These are phyloP conservation scores for Aspergillus pseudoviridinutans DNA, from an alignment of 2,329 filamentous ascomycete species.

Conservation along the genomic window DNA sequence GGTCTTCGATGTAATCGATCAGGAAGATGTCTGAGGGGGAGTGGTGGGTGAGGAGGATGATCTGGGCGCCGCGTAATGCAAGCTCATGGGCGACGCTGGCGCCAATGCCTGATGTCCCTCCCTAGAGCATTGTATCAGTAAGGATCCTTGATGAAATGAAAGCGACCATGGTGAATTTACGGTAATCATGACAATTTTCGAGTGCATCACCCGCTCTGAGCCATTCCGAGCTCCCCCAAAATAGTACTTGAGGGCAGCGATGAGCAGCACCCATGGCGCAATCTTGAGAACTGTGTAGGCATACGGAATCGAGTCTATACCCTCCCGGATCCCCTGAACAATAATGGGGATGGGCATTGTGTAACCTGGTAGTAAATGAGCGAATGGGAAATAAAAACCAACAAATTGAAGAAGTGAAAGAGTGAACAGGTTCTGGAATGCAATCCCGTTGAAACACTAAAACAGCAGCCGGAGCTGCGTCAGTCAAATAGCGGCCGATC, in stretches of 20 bases:
- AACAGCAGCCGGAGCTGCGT: not conserved
- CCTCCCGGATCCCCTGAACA: slow-evolving; percentile 51
- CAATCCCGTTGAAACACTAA: slow-evolving; percentile 3
- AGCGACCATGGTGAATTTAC: slow-evolving; percentile 42
- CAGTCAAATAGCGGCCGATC: slow-evolving; percentile 17
- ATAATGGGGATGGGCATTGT: slow-evolving; percentile 62
- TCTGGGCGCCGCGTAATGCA: slow-evolving; percentile 78
- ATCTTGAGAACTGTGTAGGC: slow-evolving; percentile 51
- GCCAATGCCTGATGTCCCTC: slow-evolving; percentile 90
- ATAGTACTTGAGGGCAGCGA: slow-evolving; percentile 67
- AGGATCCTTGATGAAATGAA: slow-evolving; percentile 11
- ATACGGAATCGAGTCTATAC: slow-evolving; percentile 52
- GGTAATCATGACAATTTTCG: slow-evolving; percentile 89
- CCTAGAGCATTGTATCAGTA: slow-evolving; percentile 40
- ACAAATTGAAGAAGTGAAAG: not conserved
- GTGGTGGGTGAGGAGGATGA: slow-evolving; percentile 83
- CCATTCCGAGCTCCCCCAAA: slow-evolving; percentile 70
- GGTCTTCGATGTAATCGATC: slow-evolving; percentile 85
- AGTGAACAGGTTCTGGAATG: slow-evolving; percentile 4
- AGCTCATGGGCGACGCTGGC: slow-evolving; percentile 70
- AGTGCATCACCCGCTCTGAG: slow-evolving; percentile 81
- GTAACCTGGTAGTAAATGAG: not conserved
- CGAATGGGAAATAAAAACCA: slow-evolving; percentile 1
- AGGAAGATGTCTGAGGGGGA: slow-evolving; percentile 81
- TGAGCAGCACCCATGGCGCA: slow-evolving; percentile 48